Base-by-base conservation (phyloP, 2,329 filamentous ascomycete genomes). In the Verticillium longisporum region DNA sequence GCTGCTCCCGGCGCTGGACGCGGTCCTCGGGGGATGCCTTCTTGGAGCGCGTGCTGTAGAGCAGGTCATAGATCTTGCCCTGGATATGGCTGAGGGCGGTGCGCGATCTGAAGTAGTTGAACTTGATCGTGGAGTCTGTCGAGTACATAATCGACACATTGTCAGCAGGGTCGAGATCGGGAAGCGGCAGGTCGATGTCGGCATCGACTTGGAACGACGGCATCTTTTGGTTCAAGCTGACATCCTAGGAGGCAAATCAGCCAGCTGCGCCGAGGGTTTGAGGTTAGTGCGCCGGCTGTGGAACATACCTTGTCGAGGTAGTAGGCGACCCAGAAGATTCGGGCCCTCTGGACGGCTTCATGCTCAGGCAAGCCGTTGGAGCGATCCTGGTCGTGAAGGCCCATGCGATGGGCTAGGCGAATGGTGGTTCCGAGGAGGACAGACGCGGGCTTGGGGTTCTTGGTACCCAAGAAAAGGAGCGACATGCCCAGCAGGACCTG, bases 291-390 rank as follows among this genome's bases (percentile, higher is more conserved):
- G 26, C 26, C 26, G 4, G 13, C 18, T 9, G n/a, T 7, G 7
- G 15, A 50, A 50, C 10, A 26, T 50, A 50, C 41, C 41, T 50
- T 50, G 7, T 78, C 76, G 5, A 78, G 65, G 3, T 66, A 66
- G 41, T 78, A 78, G 2, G 74, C 73, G 9, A 77, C 70, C 77
- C 76, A 78, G 54, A 78, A 78, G 1, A 78, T 68, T 0, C 75
- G 68, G 2, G 68, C 68, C 32, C 75, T 66, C 34, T 77, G 74
- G n/a, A 70, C 67, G 1, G 68, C 68, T 3, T 75, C 70, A 0
- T 71, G 70, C 0, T 69, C 64, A 0, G 72, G 58, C 13, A 71
- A 72, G 0, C 61, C 60, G 11, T 66, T 61, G 0, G 66, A 60
- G 0, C 68, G 62, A 1, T 68, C 62, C 18, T 70, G 69, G 1